Conservation (phyloP, 768 basidiomycete species). For the Lactarius pseudohatsudake region DNA sequence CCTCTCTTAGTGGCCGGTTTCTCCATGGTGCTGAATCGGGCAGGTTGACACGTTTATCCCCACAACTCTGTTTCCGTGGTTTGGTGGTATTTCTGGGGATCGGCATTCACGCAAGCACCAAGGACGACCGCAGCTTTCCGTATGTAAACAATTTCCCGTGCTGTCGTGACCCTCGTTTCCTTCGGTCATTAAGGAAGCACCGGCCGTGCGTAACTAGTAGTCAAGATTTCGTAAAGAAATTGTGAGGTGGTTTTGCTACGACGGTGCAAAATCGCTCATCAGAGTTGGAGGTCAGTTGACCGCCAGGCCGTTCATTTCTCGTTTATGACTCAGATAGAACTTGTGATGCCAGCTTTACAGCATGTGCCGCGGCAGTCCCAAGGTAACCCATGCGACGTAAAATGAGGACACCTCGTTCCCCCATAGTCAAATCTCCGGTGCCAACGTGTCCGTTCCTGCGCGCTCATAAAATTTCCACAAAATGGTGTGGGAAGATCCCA, state of each 20-base stretch:
- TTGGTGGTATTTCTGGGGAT: not conserved
- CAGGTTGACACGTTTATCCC: not conserved
- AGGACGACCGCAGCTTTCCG: not conserved
- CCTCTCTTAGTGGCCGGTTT: not conserved
- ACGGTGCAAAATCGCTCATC: not conserved
- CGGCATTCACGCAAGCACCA: not conserved
- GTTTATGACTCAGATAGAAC: not conserved
- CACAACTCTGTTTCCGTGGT: not conserved
- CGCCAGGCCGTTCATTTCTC: not conserved
- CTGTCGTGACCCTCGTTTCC: conserved; percentile 1
- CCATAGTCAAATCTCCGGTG: conserved; percentile 5
- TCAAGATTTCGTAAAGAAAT: conserved; percentile 6
- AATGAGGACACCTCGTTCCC: not conserved
- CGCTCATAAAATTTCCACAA: conserved; percentile 3
- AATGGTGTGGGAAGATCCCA: conserved; percentile 9
- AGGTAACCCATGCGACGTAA: conserved; percentile 1
- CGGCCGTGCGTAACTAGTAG: not conserved
- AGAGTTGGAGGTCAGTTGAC: conserved; percentile 4
- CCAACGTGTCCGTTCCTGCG: conserved; percentile 1
- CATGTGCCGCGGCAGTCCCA: not conserved
- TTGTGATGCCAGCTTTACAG: not conserved
- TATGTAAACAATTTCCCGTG: not conserved
- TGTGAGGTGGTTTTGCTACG: not conserved
- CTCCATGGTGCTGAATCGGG: not conserved
- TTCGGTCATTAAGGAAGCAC: not conserved